These are phyloP conservation scores for Neopestalotiopsis sp. DNA, from an alignment of 2,329 filamentous ascomycete species.

Conservation along the genomic window DNA sequence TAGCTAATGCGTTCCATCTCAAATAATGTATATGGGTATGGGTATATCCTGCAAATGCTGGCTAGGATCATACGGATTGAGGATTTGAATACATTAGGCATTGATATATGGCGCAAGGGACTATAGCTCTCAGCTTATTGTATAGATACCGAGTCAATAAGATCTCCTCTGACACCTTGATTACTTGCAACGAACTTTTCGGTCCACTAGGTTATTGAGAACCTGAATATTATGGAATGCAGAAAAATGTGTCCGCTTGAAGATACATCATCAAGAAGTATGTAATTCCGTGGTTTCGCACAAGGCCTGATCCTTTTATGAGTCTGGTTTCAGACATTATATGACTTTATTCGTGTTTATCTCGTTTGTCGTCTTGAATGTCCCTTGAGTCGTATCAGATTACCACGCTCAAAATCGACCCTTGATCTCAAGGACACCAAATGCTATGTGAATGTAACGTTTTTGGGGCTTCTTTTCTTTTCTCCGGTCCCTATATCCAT, in stretches of 20 bases:
- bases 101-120: background rate
- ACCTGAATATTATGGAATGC: no score
- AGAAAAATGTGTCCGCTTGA: no score
- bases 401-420: background rate
- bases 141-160: conserved; percentile 7
- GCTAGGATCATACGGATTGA: background rate
- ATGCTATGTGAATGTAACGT: background rate
- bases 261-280: background rate
- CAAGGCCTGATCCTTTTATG: background rate
- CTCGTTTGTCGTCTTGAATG: background rate
- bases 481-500: background rate
- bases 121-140: conserved; percentile 13
- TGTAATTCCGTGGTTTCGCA: no score
- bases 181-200: no score
- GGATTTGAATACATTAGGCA: background rate
- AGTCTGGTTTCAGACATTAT: no score
- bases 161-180: background rate
- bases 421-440: background rate
- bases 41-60: background rate
- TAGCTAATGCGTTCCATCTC: background rate
- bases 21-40: background rate
- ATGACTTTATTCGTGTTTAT: background rate
- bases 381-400: background rate
- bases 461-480: background rate
- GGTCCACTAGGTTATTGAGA: no score